Conservation (phyloP, 2,329 filamentous ascomycete species). For the Fusarium sp. region DNA sequence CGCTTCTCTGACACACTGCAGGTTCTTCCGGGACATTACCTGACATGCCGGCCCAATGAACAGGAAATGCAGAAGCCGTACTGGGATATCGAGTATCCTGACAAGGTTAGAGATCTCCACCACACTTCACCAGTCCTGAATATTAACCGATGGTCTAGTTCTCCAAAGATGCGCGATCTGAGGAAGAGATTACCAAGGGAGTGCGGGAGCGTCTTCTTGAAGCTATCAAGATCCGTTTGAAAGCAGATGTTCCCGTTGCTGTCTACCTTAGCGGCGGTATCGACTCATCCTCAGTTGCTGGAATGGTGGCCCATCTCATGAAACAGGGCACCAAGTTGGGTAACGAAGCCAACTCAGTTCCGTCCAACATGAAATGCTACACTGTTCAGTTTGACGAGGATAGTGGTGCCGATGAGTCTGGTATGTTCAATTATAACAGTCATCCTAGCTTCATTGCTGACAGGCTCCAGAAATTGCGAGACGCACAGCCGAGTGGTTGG, state of each 20-base stretch:
- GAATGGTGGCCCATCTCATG: constrained; percentile 12
- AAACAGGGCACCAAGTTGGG: constrained; percentile 10
- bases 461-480: neutral
- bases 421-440: neutral
- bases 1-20: neutral
- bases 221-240: constrained; percentile 2
- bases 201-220: constrained; percentile 2
- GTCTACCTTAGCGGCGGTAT: constrained; percentile 12
- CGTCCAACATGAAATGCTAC: constrained; percentile 11
- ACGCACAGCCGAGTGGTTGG: constrained; percentile 2
- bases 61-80: constrained; percentile 3
- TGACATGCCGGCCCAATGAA: neutral
- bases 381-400: constrained; percentile 11
- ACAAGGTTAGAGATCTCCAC: neutral
- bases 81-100: constrained; percentile 12
- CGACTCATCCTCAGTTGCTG: constrained; percentile 3
- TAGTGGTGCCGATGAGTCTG: constrained; percentile 4
- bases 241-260: constrained; percentile 14
- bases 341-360: neutral
- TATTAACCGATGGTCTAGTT: neutral
- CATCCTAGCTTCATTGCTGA: neutral
- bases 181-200: neutral
- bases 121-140: neutral
- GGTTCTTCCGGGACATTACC: constrained; percentile 10
- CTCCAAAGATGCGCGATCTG: neutral